phyloP scores from a whole-genome alignment of 2,329 filamentous ascomycete species.

The Albifimbria verrucaria region DNA sequence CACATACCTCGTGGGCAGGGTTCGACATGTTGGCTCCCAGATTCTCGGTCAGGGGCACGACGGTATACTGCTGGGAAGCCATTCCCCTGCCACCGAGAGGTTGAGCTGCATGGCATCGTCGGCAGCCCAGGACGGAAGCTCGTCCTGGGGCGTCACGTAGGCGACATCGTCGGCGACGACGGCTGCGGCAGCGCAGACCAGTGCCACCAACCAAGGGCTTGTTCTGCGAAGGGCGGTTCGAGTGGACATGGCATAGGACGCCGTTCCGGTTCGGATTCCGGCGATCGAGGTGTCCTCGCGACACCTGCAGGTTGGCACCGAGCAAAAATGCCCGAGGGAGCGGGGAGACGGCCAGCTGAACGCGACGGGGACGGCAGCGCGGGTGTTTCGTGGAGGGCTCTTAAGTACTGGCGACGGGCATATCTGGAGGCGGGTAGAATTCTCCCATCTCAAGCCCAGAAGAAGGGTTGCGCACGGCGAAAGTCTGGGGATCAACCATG shows the following conservation, averaged over 20 bases:
- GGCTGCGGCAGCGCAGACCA: conserved; percentile 25
- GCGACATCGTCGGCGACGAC: conserved; percentile 28
- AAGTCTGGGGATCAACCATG: not conserved
- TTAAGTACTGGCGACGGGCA: not conserved
- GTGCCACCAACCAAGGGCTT: conserved; percentile 10
- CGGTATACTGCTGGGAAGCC: conserved; percentile 32
- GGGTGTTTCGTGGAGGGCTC: not conserved
- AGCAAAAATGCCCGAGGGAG: not conserved
- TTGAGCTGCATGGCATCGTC: conserved; percentile 39
- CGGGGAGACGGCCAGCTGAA: not conserved
- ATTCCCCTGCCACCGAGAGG: conserved; percentile 26
- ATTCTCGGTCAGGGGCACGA: conserved; percentile 41
- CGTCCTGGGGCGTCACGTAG: conserved; percentile 29
- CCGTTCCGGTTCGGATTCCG: not conserved
- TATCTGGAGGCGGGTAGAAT: not conserved
- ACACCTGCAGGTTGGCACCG: too few species aligned
- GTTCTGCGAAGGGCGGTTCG: conserved; percentile 8
- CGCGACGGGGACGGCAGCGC: not conserved
- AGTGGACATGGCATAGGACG: conserved; percentile 11
- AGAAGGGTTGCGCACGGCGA: not conserved
- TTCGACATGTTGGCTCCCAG: conserved; percentile 41
- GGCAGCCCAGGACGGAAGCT: conserved; percentile 35
- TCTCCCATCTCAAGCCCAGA: not conserved
- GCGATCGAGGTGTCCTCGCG: not conserved
- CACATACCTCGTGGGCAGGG: conserved; percentile 32